Conservation (phyloP, 2,329 filamentous ascomycete genomes). For the Alternaria sp. region DNA sequence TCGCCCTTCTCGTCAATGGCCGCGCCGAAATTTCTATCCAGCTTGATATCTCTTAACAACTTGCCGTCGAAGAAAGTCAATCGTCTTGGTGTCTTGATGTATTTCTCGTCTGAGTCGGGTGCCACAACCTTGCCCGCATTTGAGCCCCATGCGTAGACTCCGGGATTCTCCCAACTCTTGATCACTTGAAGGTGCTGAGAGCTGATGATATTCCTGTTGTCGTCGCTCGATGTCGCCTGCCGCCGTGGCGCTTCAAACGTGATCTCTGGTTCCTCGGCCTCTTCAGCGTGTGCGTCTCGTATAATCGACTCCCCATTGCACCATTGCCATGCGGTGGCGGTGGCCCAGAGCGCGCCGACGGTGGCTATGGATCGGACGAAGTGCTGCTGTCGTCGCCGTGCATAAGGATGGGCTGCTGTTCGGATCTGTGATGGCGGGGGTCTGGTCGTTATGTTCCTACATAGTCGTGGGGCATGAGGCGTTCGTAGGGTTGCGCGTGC, state of each 20-base stretch:
- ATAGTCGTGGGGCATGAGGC: conserved; percentile 35
- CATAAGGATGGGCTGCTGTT: conserved; percentile 50
- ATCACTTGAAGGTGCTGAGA: conserved; percentile 89
- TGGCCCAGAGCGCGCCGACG: conserved; percentile 54
- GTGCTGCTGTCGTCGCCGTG: conserved; percentile 57
- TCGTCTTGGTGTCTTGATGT: conserved; percentile 80
- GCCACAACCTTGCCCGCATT: conserved; percentile 87
- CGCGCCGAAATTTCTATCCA: conserved; percentile 81
- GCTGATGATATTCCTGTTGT: conserved; percentile 78
- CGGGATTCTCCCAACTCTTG: conserved; percentile 80
- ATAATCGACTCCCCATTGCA: conserved; percentile 53
- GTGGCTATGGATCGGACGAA: conserved; percentile 56
- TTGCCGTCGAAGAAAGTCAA: conserved; percentile 85
- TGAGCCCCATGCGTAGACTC: conserved; percentile 92
- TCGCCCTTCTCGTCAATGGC: conserved; percentile 89
- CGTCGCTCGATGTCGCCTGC: conserved; percentile 67
- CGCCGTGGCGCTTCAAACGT: conserved; percentile 73
- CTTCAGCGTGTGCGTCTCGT: conserved; percentile 59
- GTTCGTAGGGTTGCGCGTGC: conserved; percentile 42
- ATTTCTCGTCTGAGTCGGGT: conserved; percentile 77
- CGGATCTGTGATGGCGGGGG: conserved; percentile 32
- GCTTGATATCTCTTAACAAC: conserved; percentile 84
- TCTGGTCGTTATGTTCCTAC: conserved; percentile 38
- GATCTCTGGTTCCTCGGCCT: conserved; percentile 63
- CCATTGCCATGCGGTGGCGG: conserved; percentile 57